Evolutionary conservation across 441 rosid genomes (phyloP).

Genomic region (Viola pubescens): DNA sequence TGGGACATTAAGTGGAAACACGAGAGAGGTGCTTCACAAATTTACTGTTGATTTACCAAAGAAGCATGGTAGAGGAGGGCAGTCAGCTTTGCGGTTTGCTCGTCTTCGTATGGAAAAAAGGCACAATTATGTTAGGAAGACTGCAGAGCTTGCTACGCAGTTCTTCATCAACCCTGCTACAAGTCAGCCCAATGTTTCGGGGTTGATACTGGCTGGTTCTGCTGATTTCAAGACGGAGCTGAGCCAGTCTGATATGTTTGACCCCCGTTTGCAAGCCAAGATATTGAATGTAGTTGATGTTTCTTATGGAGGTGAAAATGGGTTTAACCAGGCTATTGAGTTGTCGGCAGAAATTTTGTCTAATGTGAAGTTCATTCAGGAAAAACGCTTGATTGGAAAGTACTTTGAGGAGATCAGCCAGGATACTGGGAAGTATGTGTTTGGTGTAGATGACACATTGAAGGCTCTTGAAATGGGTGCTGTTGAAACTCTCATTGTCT

Average conservation of each 20-base stretch:
- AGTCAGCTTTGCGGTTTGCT: slow-evolving; percentile 84
- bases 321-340: slow-evolving; percentile 38
- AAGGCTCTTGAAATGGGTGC: slow-evolving; percentile 80
- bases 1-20: slow-evolving; percentile 76
- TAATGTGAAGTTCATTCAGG: slow-evolving; percentile 77
- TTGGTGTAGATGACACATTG: slow-evolving; percentile 17
- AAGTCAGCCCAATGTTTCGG: slow-evolving; percentile 82
- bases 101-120: slow-evolving; percentile 89
- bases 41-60: slow-evolving; percentile 80
- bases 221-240: slow-evolving; percentile 88
- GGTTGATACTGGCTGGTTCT: slow-evolving; percentile 18
- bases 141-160: too few relatives aligned
- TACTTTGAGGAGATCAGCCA: slow-evolving; percentile 83
- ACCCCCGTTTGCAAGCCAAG: slow-evolving; percentile 81
- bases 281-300: slow-evolving; percentile 27
- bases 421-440: slow-evolving; percentile 73
- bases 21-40: slow-evolving; percentile 77
- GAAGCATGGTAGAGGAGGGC: slow-evolving; percentile 96
- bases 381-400: slow-evolving; percentile 67
- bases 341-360: slow-evolving; percentile 58
- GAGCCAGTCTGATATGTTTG: slow-evolving; percentile 80
- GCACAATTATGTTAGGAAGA: slow-evolving; percentile 65
- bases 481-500: slow-evolving; percentile 67
- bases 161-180: slow-evolving; percentile 51
- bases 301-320: slow-evolving; percentile 79